Percentiles rank a stretch among this genome's conserved stretches.
phyloP scores from a whole-genome alignment of 1,139 yeast species.

The Saccharomyces uvarum region DNA sequence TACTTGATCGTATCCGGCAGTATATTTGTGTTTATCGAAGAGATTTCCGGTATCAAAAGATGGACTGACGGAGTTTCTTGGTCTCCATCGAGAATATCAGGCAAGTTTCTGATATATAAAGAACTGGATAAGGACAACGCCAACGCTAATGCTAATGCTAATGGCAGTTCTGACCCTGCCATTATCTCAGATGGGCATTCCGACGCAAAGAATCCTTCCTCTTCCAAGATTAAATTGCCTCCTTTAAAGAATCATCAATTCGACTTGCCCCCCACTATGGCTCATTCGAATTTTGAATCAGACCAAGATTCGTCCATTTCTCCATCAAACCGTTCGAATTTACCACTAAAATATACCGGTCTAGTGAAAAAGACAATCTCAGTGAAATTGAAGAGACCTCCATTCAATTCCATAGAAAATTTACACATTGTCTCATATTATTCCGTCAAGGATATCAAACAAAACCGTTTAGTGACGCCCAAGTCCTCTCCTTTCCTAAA shows the following conservation, averaged over 20 bases:
- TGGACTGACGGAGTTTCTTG: slow-evolving; percentile 96
- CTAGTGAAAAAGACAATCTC: slow-evolving; percentile 77
- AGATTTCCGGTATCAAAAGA: slow-evolving; percentile 69
- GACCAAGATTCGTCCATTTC: background rate
- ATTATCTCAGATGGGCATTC: background rate
- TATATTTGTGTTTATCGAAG: slow-evolving; percentile 77
- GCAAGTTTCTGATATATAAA: slow-evolving; percentile 72
- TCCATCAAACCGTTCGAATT: background rate
- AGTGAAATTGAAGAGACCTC: slow-evolving; percentile 37
- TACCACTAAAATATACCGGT: slow-evolving; percentile 64
- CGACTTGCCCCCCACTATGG: background rate
- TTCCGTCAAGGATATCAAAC: slow-evolving; percentile 60
- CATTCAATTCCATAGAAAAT: slow-evolving; percentile 35
- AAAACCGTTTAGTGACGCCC: slow-evolving; percentile 52
- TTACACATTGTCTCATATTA: slow-evolving; percentile 77
- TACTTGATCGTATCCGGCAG: slow-evolving; percentile 64
- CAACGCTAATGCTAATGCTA: background rate
- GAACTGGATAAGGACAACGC: slow-evolving; percentile 45
- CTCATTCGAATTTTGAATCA: background rate
- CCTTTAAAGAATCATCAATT: background rate
- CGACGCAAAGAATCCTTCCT: background rate
- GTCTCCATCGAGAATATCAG: slow-evolving; percentile 82
- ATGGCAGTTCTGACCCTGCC: background rate
- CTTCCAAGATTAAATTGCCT: background rate
- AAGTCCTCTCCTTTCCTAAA: slow-evolving; percentile 44